These are phyloP conservation scores for Litchi chinensis DNA, from an alignment of 345 rosid species.

Conservation along the genomic window DNA sequence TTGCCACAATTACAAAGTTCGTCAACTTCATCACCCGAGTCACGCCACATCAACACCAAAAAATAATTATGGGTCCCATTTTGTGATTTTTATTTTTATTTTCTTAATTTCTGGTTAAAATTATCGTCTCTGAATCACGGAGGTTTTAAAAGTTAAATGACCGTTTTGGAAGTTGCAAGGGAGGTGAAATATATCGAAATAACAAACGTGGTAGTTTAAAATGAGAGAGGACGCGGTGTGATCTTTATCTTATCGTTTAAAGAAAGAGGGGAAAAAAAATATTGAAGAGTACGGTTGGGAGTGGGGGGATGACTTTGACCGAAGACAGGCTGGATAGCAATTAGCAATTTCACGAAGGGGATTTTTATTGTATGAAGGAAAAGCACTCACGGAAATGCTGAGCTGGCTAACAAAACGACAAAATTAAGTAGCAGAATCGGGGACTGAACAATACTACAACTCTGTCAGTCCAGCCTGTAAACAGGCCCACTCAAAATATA, in stretches of 20 bases:
- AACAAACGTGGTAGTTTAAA: not conserved
- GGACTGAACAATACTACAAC: conserved; percentile 39
- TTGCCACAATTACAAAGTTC: conserved; percentile 21
- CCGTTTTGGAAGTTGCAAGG: conserved; percentile 33
- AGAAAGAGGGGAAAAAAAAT: not conserved
- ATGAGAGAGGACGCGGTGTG: conserved; percentile 2
- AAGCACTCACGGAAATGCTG: conserved; percentile 50
- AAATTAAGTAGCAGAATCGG: conserved; percentile 40
- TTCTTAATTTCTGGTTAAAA: too few relatives aligned
- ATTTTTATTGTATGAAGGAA: conserved; percentile 5
- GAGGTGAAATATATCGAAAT: not conserved
- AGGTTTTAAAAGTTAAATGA: not conserved
- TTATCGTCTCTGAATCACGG: not conserved
- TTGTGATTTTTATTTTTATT: not conserved
- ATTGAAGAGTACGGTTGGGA: conserved; percentile 23
- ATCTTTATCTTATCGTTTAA: conserved; percentile 12
- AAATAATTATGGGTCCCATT: not conserved
- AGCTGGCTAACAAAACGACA: conserved; percentile 56
- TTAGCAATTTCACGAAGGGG: conserved; percentile 32
- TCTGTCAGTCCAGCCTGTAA: conserved; percentile 62
- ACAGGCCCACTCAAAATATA: conserved; percentile 17
- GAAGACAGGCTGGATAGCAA: conserved; percentile 63
- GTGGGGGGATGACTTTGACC: conserved; percentile 37
- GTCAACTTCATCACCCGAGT: conserved; percentile 20
- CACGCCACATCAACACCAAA: conserved; percentile 17